Evolutionary conservation across 495 filamentous ascomycete species (phyloP), one percentile per base, ranked within the genome.

Genomic region (Penicillium canariense): DNA sequence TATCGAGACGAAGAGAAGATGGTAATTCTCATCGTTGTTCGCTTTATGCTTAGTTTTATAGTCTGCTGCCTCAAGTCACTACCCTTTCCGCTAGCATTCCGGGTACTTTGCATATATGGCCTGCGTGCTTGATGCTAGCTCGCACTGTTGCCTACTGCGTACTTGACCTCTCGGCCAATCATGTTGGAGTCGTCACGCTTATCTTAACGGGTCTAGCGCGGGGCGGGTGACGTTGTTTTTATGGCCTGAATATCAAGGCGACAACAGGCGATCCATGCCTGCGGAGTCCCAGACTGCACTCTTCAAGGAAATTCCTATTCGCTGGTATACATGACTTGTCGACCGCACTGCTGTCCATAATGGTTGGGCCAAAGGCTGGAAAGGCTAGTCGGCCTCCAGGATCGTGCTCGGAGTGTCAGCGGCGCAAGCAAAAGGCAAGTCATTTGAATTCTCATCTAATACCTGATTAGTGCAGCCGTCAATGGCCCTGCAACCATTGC

Each of bases 401-500:
- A 25, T 58, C 71, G 23, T 74, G 67, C 50, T 67, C 67, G 1
- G 68, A 70, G 31, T 74, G 70, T 40, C 64, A 70, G 43, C 55
- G 68, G 4, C 67, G 71, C 35, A 74, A 72, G 44, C 71, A 74
- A 39, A 72, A 72, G 62, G 69, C 57, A 61, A 61, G 57, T 38
- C 25, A 43, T 15, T 40, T 4, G 0, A 26, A 26, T 18, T 8
- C 20, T 34, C 52, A 18, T 52, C 43, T 46, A 14, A 40, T 47
- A 15, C 18, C 23, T 26, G 12, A 18, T 20, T 27, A 73, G 68
- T 73, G 70, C 43, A 70, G 60, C 43, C 67, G 65, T 15, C 59
- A 68, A 52, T 70, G 66, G 66, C 68, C 70, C 0, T 71, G 68
- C 40, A 71, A 73, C 34, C 63, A 70, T 40, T 71, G 68, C 50